phyloP scores from a whole-genome alignment of 371 early-diverging fungal genomes.

The Parasitella parasitica region DNA sequence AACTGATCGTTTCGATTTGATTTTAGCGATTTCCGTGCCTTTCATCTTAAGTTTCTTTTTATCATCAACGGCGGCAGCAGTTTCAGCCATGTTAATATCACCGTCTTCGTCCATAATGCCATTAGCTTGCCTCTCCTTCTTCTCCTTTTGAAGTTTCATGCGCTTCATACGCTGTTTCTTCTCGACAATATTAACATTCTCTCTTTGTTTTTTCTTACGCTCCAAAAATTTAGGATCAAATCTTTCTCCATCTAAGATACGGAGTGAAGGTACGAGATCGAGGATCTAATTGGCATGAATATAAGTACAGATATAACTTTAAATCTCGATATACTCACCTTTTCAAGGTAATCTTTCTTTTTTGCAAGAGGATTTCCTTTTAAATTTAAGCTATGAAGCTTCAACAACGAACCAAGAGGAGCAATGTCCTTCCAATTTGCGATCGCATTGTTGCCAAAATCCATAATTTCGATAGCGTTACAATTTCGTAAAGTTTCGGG shows the following conservation, averaged over 20 bases:
- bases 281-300: constrained; percentile 37
- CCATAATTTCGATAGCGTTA: constrained; percentile 65
- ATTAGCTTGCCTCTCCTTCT: constrained; percentile 27
- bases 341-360: constrained; percentile 64
- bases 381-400: constrained; percentile 72
- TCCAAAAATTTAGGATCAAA: constrained; percentile 79
- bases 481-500: constrained; percentile 62
- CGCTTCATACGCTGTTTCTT: constrained; percentile 44
- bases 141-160: constrained; percentile 28
- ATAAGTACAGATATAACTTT: neutral
- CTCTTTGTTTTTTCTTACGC: constrained; percentile 58
- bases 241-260: constrained; percentile 79
- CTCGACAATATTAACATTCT: constrained; percentile 37
- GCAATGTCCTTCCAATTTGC: constrained; percentile 66
- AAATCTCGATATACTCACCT: constrained; percentile 36
- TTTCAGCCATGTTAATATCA: constrained; percentile 16
- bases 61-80: neutral
- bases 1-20: constrained; percentile 14
- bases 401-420: constrained; percentile 57
- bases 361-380: constrained; percentile 79
- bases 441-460: constrained; percentile 74
- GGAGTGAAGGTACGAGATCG: constrained; percentile 67
- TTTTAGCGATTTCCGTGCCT: constrained; percentile 30
- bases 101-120: constrained; percentile 10
- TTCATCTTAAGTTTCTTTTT: constrained; percentile 29